Evolutionary conservation across 192 early-diverging fungal genomes (phyloP).

Genomic region (Coemansia asiatica): DNA sequence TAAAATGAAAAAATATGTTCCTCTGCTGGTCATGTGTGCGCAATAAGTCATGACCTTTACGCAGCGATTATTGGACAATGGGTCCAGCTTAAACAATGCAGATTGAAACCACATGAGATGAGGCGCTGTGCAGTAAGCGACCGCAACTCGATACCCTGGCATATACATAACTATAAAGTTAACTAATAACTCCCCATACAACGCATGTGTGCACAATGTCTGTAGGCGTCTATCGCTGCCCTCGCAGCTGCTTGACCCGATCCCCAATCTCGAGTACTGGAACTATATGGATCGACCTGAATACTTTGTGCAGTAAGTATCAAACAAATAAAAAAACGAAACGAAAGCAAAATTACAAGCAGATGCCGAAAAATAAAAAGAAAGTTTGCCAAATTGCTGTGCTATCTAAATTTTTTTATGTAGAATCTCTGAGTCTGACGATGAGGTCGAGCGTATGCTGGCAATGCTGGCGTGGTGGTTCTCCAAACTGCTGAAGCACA

Average conservation of each 20-base stretch:
- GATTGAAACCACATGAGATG: neutral
- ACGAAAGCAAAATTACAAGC: neutral
- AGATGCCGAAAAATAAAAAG: too few species aligned
- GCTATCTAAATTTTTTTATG: constrained; percentile 11
- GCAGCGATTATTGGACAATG: neutral
- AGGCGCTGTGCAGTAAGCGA: neutral
- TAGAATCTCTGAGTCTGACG: constrained; percentile 63
- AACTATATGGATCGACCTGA: constrained; percentile 78
- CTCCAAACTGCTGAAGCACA: constrained; percentile 67
- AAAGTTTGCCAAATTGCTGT: neutral
- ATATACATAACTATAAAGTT: too few species aligned
- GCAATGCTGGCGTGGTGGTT: constrained; percentile 71
- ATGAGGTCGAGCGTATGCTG: constrained; percentile 68
- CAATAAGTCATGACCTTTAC: neutral
- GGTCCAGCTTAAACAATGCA: neutral
- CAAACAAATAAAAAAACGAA: neutral
- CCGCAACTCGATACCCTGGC: neutral
- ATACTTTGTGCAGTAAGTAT: constrained; percentile 60
- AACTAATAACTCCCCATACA: too few species aligned
- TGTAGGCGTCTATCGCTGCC: constrained; percentile 69
- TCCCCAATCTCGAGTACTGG: constrained; percentile 76
- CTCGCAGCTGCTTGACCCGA: constrained; percentile 67
- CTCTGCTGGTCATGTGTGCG: neutral
- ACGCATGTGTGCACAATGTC: constrained; percentile 8
- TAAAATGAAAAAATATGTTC: neutral